These are phyloP conservation scores for Saturnispora silvae DNA, from an alignment of 805 yeast genomes.

Conservation along the genomic window DNA sequence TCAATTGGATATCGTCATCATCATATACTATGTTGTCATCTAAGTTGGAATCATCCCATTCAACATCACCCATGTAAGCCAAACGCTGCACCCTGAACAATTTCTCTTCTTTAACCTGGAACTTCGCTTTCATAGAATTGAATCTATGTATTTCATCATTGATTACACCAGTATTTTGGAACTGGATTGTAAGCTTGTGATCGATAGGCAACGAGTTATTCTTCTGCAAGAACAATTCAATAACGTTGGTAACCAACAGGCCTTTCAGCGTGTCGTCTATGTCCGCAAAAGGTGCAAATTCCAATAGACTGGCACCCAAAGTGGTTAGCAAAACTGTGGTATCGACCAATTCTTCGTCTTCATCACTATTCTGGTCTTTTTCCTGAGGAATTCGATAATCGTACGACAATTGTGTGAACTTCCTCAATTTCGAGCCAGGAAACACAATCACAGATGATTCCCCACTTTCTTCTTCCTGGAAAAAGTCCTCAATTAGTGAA, in stretches of 20 bases:
- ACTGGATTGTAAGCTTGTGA: background rate
- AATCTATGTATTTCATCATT: background rate
- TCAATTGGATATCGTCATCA: slow-evolving; percentile 3
- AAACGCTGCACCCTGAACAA: background rate
- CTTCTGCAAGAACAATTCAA: slow-evolving; percentile 5
- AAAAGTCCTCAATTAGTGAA: slow-evolving; percentile 3
- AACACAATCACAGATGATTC: background rate
- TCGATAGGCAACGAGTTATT: background rate
- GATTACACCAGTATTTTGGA: background rate
- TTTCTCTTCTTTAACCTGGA: background rate
- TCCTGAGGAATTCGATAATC: too few species aligned
- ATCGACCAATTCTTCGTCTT: too few species aligned
- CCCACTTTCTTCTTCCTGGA: background rate
- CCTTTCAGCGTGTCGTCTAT: slow-evolving; percentile 1
- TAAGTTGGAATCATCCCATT: slow-evolving; percentile 14
- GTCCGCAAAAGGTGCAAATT: background rate
- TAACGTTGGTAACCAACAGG: background rate
- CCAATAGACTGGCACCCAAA: slow-evolving; percentile 7
- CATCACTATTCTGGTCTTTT: too few species aligned
- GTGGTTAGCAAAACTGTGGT: slow-evolving; percentile 2
- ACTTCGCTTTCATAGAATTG: background rate
- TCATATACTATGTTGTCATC: slow-evolving; percentile 11
- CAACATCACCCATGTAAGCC: slow-evolving; percentile 10
- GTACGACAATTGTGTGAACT: too few species aligned
- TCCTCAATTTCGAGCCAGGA: slow-evolving; percentile 1